Percentiles rank a stretch among this genome's conserved stretches.
Evolutionary conservation across 2,329 filamentous ascomycete species (phyloP).

Genomic region (Penicillium sp.): DNA sequence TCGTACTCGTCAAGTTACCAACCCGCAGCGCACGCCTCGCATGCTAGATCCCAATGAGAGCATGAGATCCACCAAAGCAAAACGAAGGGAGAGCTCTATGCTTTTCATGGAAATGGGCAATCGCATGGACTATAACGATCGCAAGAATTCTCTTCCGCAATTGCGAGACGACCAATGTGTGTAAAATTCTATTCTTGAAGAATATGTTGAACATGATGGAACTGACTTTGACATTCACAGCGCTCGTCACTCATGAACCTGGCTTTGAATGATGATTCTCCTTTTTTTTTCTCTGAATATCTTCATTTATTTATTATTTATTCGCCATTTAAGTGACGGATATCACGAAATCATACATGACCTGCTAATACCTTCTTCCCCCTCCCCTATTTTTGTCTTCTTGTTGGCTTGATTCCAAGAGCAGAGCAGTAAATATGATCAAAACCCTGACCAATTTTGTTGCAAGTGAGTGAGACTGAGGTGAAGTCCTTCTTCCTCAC

Average conservation of each 20-base stretch:
- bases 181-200: conserved; percentile 1
- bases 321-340: conserved; percentile 6
- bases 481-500: neutral
- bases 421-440: neutral
- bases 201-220: neutral
- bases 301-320: neutral
- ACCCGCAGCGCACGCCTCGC: conserved; percentile 19
- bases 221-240: conserved; percentile 9
- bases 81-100: conserved; percentile 48
- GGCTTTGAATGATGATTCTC: conserved; percentile 15
- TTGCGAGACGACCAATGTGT: conserved; percentile 23
- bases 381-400: neutral
- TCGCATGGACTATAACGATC: conserved; percentile 35
- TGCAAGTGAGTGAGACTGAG: neutral
- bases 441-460: neutral
- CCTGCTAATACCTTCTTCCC: neutral
- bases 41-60: conserved; percentile 39
- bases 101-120: conserved; percentile 41
- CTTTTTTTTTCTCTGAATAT: neutral
- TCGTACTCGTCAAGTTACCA: conserved; percentile 21
- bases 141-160: conserved; percentile 22
- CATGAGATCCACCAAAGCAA: conserved; percentile 37
- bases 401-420: conserved; percentile 1
- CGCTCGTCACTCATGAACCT: conserved; percentile 16
- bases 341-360: conserved; percentile 3